Evolutionary conservation across 495 filamentous ascomycete genomes (phyloP), one percentile per base, ranked within the genome.

Genomic region (Penicillium argentinense): DNA sequence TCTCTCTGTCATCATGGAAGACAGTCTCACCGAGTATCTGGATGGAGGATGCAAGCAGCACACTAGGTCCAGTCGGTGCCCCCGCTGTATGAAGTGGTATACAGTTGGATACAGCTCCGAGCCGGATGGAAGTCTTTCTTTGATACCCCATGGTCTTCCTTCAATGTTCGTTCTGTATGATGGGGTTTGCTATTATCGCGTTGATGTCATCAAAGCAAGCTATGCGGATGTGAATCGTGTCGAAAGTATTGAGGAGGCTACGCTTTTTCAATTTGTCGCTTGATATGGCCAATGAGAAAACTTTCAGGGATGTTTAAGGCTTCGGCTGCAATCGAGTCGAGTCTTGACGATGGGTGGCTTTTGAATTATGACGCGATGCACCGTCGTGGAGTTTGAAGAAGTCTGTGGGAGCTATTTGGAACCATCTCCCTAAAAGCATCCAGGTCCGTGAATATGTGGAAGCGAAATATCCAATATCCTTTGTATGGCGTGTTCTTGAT

Each of bases 101-200:
- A 14, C 36, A 5, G n/a, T 48, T 33, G 45, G 45, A 11, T 48
- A 41, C 23, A 30, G 18, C n/a, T 24, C 34, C 28, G 45, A 48
- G 39, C 45, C 45, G 18, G n/a, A 30, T n/a, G 45, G 41, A 7
- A 30, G 36, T 27, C 14, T 48, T 9, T 28, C 45, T 14, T 30
- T 48, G 5, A 22, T 48, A 9, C 45, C 47, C 19, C 13, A 22
- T 9, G 38, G 47, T 24, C 29, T 50, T 18, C 39, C 47, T 24
- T 43, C 39, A 27, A 50, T 50, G 47, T 50, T 50, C 43, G 47
- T 38, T 37, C 43, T 42, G n/a, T 36, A 43, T 33, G 47, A 50
- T 43, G 39, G 39, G 1, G 9, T 43, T 17, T 50, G 11, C 38
- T 50, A 43, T 42, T 43, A 50, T 37, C 19, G 28, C 23, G 21